Evolutionary conservation across 805 yeast genomes (phyloP).

Genomic region (Pichia ethanolica): DNA sequence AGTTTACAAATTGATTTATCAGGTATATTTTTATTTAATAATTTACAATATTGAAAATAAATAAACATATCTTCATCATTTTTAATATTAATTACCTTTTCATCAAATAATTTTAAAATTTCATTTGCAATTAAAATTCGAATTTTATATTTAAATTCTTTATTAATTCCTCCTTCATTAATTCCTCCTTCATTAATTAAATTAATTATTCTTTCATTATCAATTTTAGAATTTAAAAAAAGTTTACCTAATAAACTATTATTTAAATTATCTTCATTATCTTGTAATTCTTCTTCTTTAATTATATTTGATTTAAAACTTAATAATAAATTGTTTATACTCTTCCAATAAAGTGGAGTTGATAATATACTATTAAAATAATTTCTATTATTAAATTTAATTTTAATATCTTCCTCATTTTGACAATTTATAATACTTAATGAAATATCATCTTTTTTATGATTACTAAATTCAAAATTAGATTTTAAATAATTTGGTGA

Average conservation of each 20-base stretch:
- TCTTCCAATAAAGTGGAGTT: constrained; percentile 10
- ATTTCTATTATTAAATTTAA: background rate
- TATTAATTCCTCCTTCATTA: background rate
- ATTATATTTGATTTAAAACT: background rate
- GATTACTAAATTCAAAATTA: background rate
- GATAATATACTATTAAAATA: constrained; percentile 10
- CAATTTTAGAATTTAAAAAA: constrained; percentile 5
- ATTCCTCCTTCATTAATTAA: background rate
- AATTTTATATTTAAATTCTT: background rate
- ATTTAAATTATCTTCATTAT: background rate
- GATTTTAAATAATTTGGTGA: background rate
- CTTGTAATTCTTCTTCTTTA: background rate
- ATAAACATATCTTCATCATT: constrained; percentile 9
- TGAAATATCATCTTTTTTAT: constrained; percentile 5
- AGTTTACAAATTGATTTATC: constrained; percentile 4
- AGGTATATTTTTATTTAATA: constrained; percentile 1
- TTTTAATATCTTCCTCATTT: background rate
- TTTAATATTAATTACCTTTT: background rate
- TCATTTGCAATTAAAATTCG: constrained; percentile 8
- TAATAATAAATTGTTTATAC: background rate
- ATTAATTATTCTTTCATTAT: constrained; percentile 4
- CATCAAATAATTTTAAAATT: constrained; percentile 8
- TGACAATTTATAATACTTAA: constrained; percentile 3
- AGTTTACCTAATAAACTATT: background rate
- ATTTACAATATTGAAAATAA: constrained; percentile 9